Percentiles rank a stretch among this genome's conserved stretches.
phyloP scores from a whole-genome alignment of 805 yeast species.

The Allodekkera sacchari region DNA sequence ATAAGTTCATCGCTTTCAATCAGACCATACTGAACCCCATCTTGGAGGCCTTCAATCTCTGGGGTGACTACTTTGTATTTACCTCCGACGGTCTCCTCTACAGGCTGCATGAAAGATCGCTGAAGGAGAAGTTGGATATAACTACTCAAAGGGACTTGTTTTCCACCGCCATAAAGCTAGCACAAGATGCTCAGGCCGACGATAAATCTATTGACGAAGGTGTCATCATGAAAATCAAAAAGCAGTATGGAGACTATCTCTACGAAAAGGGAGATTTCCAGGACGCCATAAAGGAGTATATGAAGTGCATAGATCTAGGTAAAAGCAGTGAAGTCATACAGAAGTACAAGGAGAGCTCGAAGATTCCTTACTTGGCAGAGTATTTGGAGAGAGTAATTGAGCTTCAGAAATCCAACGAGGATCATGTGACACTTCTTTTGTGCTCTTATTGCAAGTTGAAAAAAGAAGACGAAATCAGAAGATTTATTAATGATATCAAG shows the following conservation, averaged over 20 bases:
- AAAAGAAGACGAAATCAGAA: constrained; percentile 44
- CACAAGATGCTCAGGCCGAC: constrained; percentile 25
- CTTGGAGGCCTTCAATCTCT: constrained; percentile 45
- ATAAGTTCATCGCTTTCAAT: constrained; percentile 64
- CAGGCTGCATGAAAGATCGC: constrained; percentile 54
- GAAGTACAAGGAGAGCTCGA: constrained; percentile 69
- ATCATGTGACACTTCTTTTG: constrained; percentile 73
- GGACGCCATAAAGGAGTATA: constrained; percentile 69
- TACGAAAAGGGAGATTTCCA: constrained; percentile 57
- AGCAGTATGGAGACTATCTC: constrained; percentile 62
- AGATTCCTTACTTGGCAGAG: constrained; percentile 52
- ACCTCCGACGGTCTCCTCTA: constrained; percentile 72
- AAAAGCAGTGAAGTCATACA: constrained; percentile 72
- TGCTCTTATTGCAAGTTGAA: constrained; percentile 77
- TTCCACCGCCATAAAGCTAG: constrained; percentile 64
- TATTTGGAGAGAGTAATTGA: constrained; percentile 57
- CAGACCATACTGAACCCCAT: constrained; percentile 62
- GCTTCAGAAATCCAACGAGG: constrained; percentile 51
- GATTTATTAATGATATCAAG: constrained; percentile 40
- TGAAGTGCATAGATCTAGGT: constrained; percentile 37
- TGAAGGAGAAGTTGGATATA: constrained; percentile 60
- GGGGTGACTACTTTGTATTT: constrained; percentile 52
- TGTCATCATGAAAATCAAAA: constrained; percentile 33
- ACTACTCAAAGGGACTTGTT: constrained; percentile 64
- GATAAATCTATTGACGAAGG: constrained; percentile 9